Percentiles rank a stretch among this genome's conserved stretches.
Conservation (phyloP, 2,329 filamentous ascomycete species). For the Colletotrichum sp. region DNA sequence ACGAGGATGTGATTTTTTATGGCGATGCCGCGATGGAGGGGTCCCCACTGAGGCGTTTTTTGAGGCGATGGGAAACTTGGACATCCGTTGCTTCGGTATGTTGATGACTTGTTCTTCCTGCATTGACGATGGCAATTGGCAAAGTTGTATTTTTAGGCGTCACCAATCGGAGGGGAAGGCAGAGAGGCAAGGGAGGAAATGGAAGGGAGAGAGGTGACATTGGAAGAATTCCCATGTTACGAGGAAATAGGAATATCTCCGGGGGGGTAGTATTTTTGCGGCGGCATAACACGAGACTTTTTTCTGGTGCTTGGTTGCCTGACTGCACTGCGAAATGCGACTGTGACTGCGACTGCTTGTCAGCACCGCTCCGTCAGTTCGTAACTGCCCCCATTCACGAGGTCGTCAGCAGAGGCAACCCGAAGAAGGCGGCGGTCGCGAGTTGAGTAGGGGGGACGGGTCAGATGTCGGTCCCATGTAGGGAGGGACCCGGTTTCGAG, state of each 20-base stretch:
- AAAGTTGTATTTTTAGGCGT: not conserved
- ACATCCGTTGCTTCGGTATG: not conserved
- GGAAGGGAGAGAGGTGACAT: not conserved
- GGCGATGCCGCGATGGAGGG: not conserved
- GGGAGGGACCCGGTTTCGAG: conserved; percentile 5
- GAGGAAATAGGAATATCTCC: not conserved
- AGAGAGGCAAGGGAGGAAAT: not conserved
- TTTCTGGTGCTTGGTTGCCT: not conserved
- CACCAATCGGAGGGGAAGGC: not conserved
- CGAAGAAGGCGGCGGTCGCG: not conserved
- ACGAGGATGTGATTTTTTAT: not conserved
- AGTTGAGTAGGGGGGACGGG: not conserved
- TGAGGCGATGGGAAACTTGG: not conserved
- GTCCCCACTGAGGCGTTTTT: not conserved
- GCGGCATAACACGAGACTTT: not conserved
- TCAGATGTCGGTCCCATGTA: conserved; percentile 10
- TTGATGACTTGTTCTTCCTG: not conserved
- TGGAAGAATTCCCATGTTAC: not conserved
- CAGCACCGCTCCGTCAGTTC: not conserved
- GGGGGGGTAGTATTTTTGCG: not conserved
- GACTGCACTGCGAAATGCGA: not conserved
- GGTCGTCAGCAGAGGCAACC: not conserved
- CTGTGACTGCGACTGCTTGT: not conserved
- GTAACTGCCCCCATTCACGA: not conserved
- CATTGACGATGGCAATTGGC: not conserved